Percentiles rank a stretch among this genome's conserved stretches.
phyloP scores from a whole-genome alignment of 169 alveolate species.

The Plasmodium reichenowi region DNA sequence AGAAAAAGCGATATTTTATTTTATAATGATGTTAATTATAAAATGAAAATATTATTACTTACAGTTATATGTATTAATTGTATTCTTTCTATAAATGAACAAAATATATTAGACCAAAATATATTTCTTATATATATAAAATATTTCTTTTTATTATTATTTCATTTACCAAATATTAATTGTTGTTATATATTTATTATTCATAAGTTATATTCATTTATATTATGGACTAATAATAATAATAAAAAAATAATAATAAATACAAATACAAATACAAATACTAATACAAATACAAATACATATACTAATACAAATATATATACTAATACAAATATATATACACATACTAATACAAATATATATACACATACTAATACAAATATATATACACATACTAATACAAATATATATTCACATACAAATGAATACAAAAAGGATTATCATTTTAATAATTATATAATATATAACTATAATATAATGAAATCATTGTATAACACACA shows the following conservation, averaged over 20 bases:
- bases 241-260: too few species aligned
- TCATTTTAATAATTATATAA: not conserved
- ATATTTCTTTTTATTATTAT: conserved; percentile 18
- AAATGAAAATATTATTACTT: conserved; percentile 11
- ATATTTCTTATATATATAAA: conserved; percentile 1
- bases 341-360: too few species aligned
- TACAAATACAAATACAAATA: too few species aligned
- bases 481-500: conserved; percentile 18
- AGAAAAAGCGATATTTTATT: conserved; percentile 2
- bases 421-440: too few species aligned
- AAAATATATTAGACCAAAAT: conserved; percentile 6
- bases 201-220: not conserved
- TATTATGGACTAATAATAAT: conserved; percentile 4
- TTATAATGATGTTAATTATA: conserved; percentile 6
- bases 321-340: too few species aligned
- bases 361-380: too few species aligned
- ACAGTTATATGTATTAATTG: conserved; percentile 1
- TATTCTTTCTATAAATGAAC: conserved; percentile 6
- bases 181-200: conserved; percentile 7
- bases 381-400: too few species aligned
- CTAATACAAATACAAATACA: too few species aligned
- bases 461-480: conserved; percentile 12
- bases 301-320: too few species aligned
- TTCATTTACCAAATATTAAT: conserved; percentile 18
- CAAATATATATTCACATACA: too few species aligned